Evolutionary conservation across 208 protist genomes (phyloP).

Genomic region (Wallacemonas sp.): DNA sequence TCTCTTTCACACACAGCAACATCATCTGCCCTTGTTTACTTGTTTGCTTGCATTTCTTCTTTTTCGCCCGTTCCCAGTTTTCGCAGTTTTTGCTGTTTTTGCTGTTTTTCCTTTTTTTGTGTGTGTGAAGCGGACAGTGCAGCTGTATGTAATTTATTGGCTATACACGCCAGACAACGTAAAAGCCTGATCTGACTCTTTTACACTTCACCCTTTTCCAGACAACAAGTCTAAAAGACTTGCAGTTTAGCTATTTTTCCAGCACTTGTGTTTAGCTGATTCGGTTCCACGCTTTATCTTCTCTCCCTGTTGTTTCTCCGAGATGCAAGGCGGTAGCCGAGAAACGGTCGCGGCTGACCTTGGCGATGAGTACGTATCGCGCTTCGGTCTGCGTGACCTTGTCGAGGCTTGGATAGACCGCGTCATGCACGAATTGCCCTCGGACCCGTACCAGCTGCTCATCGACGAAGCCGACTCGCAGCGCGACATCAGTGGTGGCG

Average conservation of each 20-base stretch:
- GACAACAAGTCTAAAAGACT: no score
- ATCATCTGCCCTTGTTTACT: conserved; percentile 5
- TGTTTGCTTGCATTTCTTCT: conserved; percentile 12
- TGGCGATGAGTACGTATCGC: conserved; percentile 51
- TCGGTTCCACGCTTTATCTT: no score
- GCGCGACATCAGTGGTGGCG: conserved; percentile 47
- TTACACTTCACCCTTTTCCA: no score
- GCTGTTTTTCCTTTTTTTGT: conserved; percentile 18
- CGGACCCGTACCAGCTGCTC: conserved; percentile 66
- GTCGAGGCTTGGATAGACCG: conserved; percentile 65
- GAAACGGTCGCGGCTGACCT: conserved; percentile 12
- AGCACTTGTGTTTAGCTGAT: no score
- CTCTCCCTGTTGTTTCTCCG: background rate
- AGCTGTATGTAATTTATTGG: no score
- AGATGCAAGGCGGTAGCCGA: background rate
- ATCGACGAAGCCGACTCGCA: conserved; percentile 57
- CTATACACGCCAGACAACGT: no score
- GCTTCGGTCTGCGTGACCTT: conserved; percentile 66
- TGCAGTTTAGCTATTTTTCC: no score
- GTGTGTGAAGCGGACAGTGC: background rate
- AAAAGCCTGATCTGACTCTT: no score
- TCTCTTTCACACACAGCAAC: no score
- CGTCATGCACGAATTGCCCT: conserved; percentile 38
- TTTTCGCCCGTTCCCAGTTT: conserved; percentile 13
- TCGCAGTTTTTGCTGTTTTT: conserved; percentile 22